Evolutionary conservation across 2,329 filamentous ascomycete species (phyloP), one percentile per base, ranked within the genome.

Genomic region (Zalaria obscura): DNA sequence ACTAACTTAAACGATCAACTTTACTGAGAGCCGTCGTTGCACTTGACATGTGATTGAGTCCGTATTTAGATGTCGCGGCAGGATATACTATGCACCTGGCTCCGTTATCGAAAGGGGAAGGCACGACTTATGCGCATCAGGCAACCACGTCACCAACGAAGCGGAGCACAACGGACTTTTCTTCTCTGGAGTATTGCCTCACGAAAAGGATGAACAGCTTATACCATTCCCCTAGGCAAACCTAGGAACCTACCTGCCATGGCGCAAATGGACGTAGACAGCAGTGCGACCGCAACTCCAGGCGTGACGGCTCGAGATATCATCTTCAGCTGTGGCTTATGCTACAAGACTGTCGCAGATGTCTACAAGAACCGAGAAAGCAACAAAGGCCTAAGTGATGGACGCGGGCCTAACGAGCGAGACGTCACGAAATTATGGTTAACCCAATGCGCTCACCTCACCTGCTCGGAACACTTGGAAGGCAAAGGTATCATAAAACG

Each of bases 281-380:
- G 7, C 29, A n/a, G 29, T 32, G 18, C 18, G 18, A 18, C 18
- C 18, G 18, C 18, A 18, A 18, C 18, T 18, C 18, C 18, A 18
- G 18, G 18, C 18, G 18, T 18, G 18, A 18, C 18, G 29, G 47
- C 61, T 5, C 52, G 61, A 40, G 61, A 71, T 45, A 56, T 69
- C 45, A 63, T 72, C 39, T 68, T 71, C 50, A 63, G 62, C 46
- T 73, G 69, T 50, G 57, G 57, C 27, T 48, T 70, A 32, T 73
- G 69, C 49, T 63, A 67, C 38, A 56, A 56, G 6, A 62, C 61
- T 5, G 57, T 68, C 32, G 57, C 62, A 18, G 66, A 69, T 27
- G 52, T 69, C 26, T 69, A 69, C 49, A 54, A 56, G 5, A 54
- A 53, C n/a, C 45, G 53, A 31, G 52, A 57, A 18, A 56, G 58